Percentiles rank a stretch among this genome's conserved stretches.
These are phyloP conservation scores for Dictyostelium purpureum DNA, from an alignment of 78 protist genomes.

Conservation along the genomic window DNA sequence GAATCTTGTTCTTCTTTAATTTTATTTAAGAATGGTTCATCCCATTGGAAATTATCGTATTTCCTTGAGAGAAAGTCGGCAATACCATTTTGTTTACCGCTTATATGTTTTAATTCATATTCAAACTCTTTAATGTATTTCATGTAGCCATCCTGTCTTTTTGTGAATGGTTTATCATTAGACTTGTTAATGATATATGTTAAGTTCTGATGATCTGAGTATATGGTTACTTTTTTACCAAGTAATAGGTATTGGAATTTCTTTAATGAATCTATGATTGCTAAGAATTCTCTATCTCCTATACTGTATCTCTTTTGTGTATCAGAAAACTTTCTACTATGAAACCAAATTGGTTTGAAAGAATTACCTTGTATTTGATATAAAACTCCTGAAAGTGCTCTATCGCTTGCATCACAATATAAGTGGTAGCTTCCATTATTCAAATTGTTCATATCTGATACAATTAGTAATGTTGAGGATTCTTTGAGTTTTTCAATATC, in stretches of 20 bases:
- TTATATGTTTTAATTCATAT: not conserved
- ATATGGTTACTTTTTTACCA: not conserved
- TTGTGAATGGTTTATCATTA: not conserved
- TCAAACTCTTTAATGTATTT: not conserved
- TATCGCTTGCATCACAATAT: not conserved
- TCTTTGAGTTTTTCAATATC: not conserved
- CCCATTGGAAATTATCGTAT: not conserved
- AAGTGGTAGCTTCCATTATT: not conserved
- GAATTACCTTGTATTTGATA: not conserved
- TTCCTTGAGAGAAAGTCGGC: not conserved
- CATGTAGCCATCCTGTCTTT: not conserved
- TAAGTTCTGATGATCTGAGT: constrained; percentile 8
- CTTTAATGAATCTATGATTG: not conserved
- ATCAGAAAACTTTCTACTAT: not conserved
- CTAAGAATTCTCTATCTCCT: not conserved
- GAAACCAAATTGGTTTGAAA: not conserved
- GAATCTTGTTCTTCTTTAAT: not conserved
- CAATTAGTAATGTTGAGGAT: not conserved
- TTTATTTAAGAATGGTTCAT: not conserved
- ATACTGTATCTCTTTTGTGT: not conserved
- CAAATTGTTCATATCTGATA: not conserved
- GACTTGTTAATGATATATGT: not conserved
- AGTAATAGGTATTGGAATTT: not conserved
- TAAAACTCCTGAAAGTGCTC: not conserved
- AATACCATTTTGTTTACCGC: not conserved